phyloP scores from a whole-genome alignment of 768 basidiomycete genomes.

The Sarcodon aspratus region DNA sequence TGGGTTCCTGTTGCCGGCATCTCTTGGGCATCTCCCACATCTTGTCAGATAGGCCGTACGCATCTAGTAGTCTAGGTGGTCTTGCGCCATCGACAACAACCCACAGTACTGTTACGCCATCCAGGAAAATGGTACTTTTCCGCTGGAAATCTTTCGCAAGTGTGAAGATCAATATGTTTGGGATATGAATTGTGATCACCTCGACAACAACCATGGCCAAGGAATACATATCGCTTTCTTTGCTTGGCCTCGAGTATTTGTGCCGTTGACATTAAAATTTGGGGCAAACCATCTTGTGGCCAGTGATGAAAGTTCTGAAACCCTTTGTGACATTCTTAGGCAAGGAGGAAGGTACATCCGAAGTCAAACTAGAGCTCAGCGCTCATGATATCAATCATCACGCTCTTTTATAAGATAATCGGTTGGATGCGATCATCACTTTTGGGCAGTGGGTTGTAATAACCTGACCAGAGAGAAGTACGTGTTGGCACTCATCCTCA shows the following conservation, averaged over 20 bases:
- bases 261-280: constrained; percentile 1
- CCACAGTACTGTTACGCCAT: not conserved
- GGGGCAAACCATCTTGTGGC: constrained; percentile 9
- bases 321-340: too few relatives aligned
- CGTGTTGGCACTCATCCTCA: too few relatives aligned
- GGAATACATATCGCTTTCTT: constrained; percentile 10
- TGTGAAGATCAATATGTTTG: too few relatives aligned
- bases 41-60: not conserved
- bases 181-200: constrained; percentile 1
- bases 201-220: constrained; percentile 9
- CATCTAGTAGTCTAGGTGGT: not conserved
- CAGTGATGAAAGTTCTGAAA: too few relatives aligned
- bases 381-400: too few relatives aligned
- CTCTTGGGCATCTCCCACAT: not conserved
- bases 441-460: too few relatives aligned
- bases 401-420: too few relatives aligned
- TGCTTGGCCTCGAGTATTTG: constrained; percentile 1
- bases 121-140: not conserved
- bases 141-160: not conserved
- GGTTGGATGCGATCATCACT: too few relatives aligned
- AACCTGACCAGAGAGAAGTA: too few relatives aligned
- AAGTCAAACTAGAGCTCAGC: too few relatives aligned
- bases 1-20: not conserved
- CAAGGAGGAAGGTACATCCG: too few relatives aligned
- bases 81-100: not conserved